Base-by-base conservation (phyloP, 805 yeast genomes). In the Candida pseudoglaebosa region DNA sequence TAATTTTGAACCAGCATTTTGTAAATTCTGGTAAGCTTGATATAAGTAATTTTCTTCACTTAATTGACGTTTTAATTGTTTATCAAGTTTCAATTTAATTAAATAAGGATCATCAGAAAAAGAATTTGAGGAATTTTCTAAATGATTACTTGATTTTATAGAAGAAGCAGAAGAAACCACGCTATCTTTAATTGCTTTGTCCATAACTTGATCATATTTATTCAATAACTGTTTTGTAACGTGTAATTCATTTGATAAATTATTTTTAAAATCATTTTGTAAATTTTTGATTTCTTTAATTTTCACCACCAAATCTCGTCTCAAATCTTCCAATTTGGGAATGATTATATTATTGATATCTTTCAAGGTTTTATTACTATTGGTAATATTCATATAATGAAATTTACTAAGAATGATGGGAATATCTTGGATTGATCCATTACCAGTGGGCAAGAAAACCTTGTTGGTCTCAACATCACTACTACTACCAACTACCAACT, bases 1-100 rank as follows among this genome's bases (percentile, higher is more conserved):
- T 45, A 93, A 73, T 56, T 89, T 93, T 41, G 82, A 80, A 36
- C 95, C 96, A 1, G 96, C 83, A 26, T 78, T 77, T 65, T 91
- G 95, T 48, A 90, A 72, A 61, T 91, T 90, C 48, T 80, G 71
- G 57, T 77, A 91, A 0, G 97, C 96, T 57, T 90, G 96, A 54
- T 88, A 87, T 34, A 91, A 68, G 53, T 81, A 84, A 60, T 83
- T 84, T 59, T 91, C 97, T 61, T 88, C 96, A 14, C 73, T 72
- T 32, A 91, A 61, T 57, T 88, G 96, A 48, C 74, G 76, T 50
- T 75, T 81, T 52, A 93, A 77, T 59, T 84, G 91, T 54, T 78
- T 73, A 50, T 91, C 96, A 47, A 91, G 67, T 29, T 71, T 62
- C 31, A 79, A 65, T 57, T 85, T 86, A 34, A 86, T 71, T 43